A percentile compares a stretch with the other conserved stretches of the same genome.
Conservation (phyloP, 2,329 filamentous ascomycete species). For the Stachybotrys chlorohalonatus region DNA sequence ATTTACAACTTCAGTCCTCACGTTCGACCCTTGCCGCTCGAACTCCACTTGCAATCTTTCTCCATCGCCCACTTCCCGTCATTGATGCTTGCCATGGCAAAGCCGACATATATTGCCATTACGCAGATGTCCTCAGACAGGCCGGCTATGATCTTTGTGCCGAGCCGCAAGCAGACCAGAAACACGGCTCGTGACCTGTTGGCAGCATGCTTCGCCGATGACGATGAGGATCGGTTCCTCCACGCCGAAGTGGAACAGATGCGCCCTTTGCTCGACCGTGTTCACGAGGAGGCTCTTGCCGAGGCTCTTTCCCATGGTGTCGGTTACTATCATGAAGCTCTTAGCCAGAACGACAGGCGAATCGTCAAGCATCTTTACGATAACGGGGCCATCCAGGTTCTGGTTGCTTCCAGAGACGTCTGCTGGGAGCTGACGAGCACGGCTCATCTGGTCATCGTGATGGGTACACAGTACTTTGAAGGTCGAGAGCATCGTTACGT, state of each 20-base stretch:
- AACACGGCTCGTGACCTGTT: slow-evolving; percentile 80
- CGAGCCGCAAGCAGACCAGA: slow-evolving; percentile 86
- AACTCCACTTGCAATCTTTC: slow-evolving; percentile 92
- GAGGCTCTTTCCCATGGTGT: slow-evolving; percentile 90
- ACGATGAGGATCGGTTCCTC: slow-evolving; percentile 89
- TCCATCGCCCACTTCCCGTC: slow-evolving; percentile 95
- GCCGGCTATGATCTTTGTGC: slow-evolving; percentile 85
- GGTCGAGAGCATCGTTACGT: slow-evolving; percentile 94
- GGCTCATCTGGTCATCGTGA: slow-evolving; percentile 86
- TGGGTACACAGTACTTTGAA: slow-evolving; percentile 97
- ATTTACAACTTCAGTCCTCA: slow-evolving; percentile 98
- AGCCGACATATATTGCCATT: slow-evolving; percentile 84
- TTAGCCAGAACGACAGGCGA: slow-evolving; percentile 80
- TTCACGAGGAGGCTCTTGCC: slow-evolving; percentile 79
- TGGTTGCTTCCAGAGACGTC: slow-evolving; percentile 70
- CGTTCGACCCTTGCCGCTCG: slow-evolving; percentile 77
- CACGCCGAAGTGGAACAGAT: slow-evolving; percentile 78
- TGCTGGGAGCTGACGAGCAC: slow-evolving; percentile 91
- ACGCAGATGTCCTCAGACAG: slow-evolving; percentile 82
- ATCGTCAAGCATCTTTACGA: slow-evolving; percentile 91
- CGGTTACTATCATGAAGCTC: slow-evolving; percentile 93
- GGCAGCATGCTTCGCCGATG: slow-evolving; percentile 77
- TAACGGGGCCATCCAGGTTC: slow-evolving; percentile 80
- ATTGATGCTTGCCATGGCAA: slow-evolving; percentile 96
- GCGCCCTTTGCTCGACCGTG: slow-evolving; percentile 66